phyloP scores from a whole-genome alignment of 2,329 filamentous ascomycete genomes.

The Sporothrix protearum region DNA sequence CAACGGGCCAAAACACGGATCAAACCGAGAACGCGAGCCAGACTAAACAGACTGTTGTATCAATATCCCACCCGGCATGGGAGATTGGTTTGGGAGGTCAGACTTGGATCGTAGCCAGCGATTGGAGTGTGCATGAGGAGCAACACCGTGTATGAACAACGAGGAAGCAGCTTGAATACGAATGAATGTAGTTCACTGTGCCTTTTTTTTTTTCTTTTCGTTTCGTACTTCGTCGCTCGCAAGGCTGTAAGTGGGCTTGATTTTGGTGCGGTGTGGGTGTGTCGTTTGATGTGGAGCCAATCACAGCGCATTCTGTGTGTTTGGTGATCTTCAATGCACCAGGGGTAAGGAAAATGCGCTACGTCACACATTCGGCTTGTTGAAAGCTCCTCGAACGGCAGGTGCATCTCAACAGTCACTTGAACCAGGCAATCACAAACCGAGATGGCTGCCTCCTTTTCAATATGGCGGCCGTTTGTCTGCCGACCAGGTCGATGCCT shows the following conservation, averaged over 20 bases:
- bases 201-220: background rate
- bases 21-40: slow-evolving; percentile 23
- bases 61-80: slow-evolving; percentile 32
- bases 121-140: slow-evolving; percentile 25
- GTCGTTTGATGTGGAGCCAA: background rate
- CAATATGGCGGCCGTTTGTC: background rate
- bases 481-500: background rate
- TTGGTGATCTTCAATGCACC: background rate
- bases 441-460: background rate
- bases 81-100: slow-evolving; percentile 26
- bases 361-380: background rate
- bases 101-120: slow-evolving; percentile 31
- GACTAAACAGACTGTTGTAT: slow-evolving; percentile 28
- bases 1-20: background rate
- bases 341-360: background rate
- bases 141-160: background rate
- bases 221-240: background rate
- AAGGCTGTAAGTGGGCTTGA: slow-evolving; percentile 1
- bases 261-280: background rate
- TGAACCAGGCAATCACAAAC: too few relatives aligned
- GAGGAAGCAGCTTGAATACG: background rate
- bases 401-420: background rate
- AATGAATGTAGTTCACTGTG: background rate
- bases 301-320: background rate
- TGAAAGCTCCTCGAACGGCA: background rate